phyloP scores from a whole-genome alignment of 2,329 filamentous ascomycete species.

The Stemphylium beticola region DNA sequence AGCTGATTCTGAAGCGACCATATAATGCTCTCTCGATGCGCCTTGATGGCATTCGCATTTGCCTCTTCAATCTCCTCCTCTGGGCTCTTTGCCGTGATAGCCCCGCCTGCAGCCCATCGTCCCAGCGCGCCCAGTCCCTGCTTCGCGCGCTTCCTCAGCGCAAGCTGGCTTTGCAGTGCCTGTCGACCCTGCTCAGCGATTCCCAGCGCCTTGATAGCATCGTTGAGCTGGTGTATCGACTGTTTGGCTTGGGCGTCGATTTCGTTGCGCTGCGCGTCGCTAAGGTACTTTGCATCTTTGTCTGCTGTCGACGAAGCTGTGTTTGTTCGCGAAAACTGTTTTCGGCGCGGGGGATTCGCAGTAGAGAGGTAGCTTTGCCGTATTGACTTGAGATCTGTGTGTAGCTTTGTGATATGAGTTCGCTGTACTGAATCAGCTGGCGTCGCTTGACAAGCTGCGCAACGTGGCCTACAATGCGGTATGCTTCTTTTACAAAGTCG shows the following conservation, averaged over 20 bases:
- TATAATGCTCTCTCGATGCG: slow-evolving; percentile 81
- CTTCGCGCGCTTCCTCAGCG: slow-evolving; percentile 71
- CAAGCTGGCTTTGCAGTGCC: slow-evolving; percentile 73
- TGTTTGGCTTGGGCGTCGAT: slow-evolving; percentile 88
- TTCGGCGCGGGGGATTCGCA: slow-evolving; percentile 64
- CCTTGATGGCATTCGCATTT: slow-evolving; percentile 67
- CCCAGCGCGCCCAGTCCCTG: slow-evolving; percentile 70
- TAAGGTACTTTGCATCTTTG: slow-evolving; percentile 65
- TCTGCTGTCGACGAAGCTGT: slow-evolving; percentile 46
- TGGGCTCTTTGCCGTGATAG: slow-evolving; percentile 59
- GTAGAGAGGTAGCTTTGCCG: slow-evolving; percentile 91
- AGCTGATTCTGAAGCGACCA: slow-evolving; percentile 80
- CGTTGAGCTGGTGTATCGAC: slow-evolving; percentile 83
- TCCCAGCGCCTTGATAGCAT: slow-evolving; percentile 77
- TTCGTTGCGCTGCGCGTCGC: slow-evolving; percentile 80
- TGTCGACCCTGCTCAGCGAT: slow-evolving; percentile 83
- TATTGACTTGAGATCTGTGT: slow-evolving; percentile 79
- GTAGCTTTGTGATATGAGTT: slow-evolving; percentile 80
- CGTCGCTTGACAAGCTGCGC: slow-evolving; percentile 13
- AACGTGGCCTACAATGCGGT: slow-evolving; percentile 74
- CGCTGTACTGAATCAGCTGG: slow-evolving; percentile 64
- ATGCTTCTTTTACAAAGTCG: slow-evolving; percentile 91
- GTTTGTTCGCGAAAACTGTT: slow-evolving; percentile 53
- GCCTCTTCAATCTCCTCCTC: slow-evolving; percentile 79
- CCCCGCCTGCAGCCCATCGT: slow-evolving; percentile 68